These are phyloP conservation scores for Phytophthora colocasiae DNA, from an alignment of 352 stramenopile species.

Conservation along the genomic window DNA sequence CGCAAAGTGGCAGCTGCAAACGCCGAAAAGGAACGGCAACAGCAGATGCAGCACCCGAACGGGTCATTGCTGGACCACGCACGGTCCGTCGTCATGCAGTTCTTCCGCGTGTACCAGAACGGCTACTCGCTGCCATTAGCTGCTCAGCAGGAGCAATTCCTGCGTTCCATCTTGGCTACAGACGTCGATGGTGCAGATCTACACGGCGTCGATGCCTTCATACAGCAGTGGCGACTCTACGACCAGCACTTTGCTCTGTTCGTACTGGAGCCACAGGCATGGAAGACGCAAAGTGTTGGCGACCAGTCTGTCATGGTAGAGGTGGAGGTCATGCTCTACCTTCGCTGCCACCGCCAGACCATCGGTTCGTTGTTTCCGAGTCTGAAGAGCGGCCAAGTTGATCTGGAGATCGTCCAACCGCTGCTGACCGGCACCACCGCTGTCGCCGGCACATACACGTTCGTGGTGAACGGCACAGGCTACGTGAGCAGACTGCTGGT, in stretches of 20 bases:
- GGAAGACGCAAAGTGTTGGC: conserved; percentile 25
- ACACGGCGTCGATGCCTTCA: conserved; percentile 26
- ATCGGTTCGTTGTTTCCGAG: conserved; percentile 37
- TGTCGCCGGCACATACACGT: conserved; percentile 33
- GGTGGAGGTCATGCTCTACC: conserved; percentile 38
- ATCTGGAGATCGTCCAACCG: conserved; percentile 19
- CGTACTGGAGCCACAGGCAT: conserved; percentile 32
- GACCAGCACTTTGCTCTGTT: conserved; percentile 30
- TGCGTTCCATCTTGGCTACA: conserved; percentile 33
- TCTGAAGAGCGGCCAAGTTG: conserved; percentile 31
- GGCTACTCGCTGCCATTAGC: conserved; percentile 31
- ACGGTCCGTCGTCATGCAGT: conserved; percentile 33
- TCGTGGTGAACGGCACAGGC: conserved; percentile 36
- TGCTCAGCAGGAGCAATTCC: conserved; percentile 33
- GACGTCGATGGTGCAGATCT: conserved; percentile 32
- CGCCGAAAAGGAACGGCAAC: conserved; percentile 16
- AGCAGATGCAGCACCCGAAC: conserved; percentile 18
- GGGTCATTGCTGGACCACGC: conserved; percentile 29
- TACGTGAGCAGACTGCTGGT: conserved; percentile 33
- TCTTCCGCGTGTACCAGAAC: conserved; percentile 39
- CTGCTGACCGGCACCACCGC: conserved; percentile 30
- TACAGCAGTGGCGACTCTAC: conserved; percentile 44
- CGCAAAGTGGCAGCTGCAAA: conserved; percentile 13
- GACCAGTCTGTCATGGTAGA: conserved; percentile 35
- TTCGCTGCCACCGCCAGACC: conserved; percentile 39